A percentile compares a stretch with the other conserved stretches of the same genome.
These are phyloP conservation scores for Laburnicola sp. DNA, from an alignment of 2,329 filamentous ascomycete species.

Conservation along the genomic window DNA sequence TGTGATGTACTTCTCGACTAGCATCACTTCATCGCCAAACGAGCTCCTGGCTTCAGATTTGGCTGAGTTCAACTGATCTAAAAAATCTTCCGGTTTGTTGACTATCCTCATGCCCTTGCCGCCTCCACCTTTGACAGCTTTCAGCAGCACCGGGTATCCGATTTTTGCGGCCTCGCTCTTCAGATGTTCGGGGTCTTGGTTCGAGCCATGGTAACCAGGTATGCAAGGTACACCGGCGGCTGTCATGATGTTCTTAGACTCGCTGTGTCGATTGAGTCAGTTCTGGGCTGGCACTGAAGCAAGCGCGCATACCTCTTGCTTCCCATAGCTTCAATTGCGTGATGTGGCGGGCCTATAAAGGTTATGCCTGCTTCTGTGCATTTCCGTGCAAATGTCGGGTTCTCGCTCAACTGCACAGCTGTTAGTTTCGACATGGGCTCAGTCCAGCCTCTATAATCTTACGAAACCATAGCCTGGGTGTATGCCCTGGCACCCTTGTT, in stretches of 20 bases:
- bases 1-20: conserved; percentile 81
- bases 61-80: conserved; percentile 70
- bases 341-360: conserved; percentile 62
- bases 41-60: conserved; percentile 75
- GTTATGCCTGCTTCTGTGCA: conserved; percentile 59
- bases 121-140: conserved; percentile 66
- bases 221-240: conserved; percentile 91
- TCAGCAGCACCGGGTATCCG: conserved; percentile 60
- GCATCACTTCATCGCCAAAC: conserved; percentile 81
- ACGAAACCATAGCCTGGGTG: conserved; percentile 71
- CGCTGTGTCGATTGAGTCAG: conserved; percentile 52
- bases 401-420: conserved; percentile 67
- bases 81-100: conserved; percentile 67
- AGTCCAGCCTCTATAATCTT: too few species aligned
- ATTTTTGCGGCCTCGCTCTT: conserved; percentile 51
- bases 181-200: conserved; percentile 71
- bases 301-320: conserved; percentile 60
- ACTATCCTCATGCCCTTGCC: conserved; percentile 86
- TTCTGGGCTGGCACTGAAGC: too few species aligned
- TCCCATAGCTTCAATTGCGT: conserved; percentile 59
- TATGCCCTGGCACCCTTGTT: conserved; percentile 58
- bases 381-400: conserved; percentile 61
- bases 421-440: too few species aligned
- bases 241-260: conserved; percentile 68
- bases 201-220: conserved; percentile 89